phyloP scores from a whole-genome alignment of 169 alveolate species.

The Toxoplasma gondii region DNA sequence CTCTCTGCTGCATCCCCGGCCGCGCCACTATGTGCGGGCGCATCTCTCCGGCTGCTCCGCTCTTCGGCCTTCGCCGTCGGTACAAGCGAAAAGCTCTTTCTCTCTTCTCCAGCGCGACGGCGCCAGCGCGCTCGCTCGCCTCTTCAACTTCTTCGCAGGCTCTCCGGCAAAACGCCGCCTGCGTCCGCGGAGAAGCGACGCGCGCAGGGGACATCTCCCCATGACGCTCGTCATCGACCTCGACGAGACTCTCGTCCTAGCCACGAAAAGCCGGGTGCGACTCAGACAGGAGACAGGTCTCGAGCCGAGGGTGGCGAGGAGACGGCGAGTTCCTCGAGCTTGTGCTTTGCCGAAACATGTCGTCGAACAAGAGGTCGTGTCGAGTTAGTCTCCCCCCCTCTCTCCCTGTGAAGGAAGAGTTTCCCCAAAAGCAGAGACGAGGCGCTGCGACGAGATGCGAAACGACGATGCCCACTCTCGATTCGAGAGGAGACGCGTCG shows the following conservation, averaged over 20 bases:
- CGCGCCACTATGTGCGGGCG: constrained; percentile 14
- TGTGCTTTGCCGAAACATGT: neutral
- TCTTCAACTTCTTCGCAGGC: neutral
- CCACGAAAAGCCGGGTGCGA: neutral
- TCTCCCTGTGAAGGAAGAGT: neutral
- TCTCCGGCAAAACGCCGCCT: neutral
- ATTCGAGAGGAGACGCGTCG: too few relatives aligned
- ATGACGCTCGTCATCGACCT: constrained; percentile 64
- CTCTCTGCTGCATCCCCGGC: neutral
- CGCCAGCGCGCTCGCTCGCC: neutral
- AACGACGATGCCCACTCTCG: too few relatives aligned
- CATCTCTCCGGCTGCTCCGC: neutral
- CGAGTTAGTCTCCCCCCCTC: neutral
- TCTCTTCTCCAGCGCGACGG: neutral
- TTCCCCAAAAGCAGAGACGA: too few relatives aligned
- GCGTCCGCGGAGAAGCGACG: neutral
- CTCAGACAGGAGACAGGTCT: neutral
- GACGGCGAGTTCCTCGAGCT: neutral
- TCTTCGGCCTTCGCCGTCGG: too few relatives aligned
- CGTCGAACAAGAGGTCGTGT: neutral
- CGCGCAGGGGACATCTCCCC: constrained; percentile 43
- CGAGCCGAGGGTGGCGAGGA: neutral
- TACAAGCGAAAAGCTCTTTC: neutral
- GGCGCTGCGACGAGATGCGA: too few relatives aligned
- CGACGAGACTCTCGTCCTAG: constrained; percentile 59